Evolutionary conservation across 257 asterid genomes (phyloP).

Genomic region (Nicotiana noctiflora): DNA sequence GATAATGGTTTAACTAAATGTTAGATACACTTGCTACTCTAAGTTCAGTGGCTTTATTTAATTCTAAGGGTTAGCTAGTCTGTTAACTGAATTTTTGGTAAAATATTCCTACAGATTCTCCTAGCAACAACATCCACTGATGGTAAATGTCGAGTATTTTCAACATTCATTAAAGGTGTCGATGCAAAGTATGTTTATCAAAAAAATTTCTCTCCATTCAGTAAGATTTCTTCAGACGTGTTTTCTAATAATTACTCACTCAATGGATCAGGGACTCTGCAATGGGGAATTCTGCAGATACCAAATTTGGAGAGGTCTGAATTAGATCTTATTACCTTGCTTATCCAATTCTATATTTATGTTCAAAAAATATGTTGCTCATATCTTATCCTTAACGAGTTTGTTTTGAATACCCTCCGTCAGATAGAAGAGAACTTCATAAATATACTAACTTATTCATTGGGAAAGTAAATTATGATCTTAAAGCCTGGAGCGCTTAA

Average conservation of each 20-base stretch:
- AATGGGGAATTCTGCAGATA: slow-evolving; percentile 50
- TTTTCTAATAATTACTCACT: slow-evolving; percentile 16
- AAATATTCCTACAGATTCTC: slow-evolving; percentile 39
- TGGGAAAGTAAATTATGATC: background rate
- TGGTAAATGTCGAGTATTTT: slow-evolving; percentile 94
- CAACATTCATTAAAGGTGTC: slow-evolving; percentile 97
- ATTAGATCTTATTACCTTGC: slow-evolving; percentile 9
- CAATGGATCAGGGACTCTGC: slow-evolving; percentile 46
- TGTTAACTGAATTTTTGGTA: background rate
- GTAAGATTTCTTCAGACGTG: slow-evolving; percentile 7
- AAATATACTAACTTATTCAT: background rate
- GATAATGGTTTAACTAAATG: background rate
- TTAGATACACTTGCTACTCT: background rate
- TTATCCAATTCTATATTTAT: background rate
- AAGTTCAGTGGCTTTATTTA: background rate
- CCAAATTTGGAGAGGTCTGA: slow-evolving; percentile 92
- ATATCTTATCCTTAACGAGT: background rate
- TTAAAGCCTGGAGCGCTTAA: background rate
- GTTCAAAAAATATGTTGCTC: background rate
- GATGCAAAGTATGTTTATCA: slow-evolving; percentile 61
- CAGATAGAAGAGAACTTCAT: background rate
- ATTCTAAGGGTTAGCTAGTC: background rate
- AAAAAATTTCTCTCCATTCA: slow-evolving; percentile 15
- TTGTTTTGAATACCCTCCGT: background rate
- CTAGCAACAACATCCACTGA: slow-evolving; percentile 98